phyloP scores from a whole-genome alignment of 73 alveolate species.

The Paramecium biaurelia region DNA sequence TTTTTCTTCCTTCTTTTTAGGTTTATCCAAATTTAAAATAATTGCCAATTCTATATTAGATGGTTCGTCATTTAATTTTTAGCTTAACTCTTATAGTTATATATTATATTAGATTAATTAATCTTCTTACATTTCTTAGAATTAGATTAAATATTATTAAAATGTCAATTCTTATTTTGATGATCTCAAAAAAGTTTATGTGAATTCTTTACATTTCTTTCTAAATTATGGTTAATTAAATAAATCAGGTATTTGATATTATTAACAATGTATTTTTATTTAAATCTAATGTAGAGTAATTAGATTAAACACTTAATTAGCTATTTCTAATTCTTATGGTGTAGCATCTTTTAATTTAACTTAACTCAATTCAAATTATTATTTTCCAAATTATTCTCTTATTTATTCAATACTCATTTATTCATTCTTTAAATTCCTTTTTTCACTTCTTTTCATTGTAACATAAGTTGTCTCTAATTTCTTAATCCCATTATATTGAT shows the following conservation, averaged over 20 bases:
- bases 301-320: neutral
- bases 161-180: neutral
- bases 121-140: neutral
- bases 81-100: neutral
- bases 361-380: neutral
- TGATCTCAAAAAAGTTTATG: neutral
- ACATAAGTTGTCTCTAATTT: neutral
- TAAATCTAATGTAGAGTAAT: neutral
- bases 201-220: neutral
- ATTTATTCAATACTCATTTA: neutral
- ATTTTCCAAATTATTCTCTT: neutral
- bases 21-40: neutral
- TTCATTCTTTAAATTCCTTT: neutral
- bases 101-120: neutral
- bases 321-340: neutral
- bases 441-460: neutral
- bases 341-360: neutral
- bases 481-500: neutral
- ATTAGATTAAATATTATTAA: neutral
- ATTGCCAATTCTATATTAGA: neutral
- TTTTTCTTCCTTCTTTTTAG: neutral
- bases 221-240: neutral
- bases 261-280: neutral
- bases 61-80: neutral
- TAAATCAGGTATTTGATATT: neutral